A percentile compares a stretch with the other conserved stretches of the same genome.
Conservation (phyloP, 1,284 basidiomycete genomes). For the Thelephora terrestris region DNA sequence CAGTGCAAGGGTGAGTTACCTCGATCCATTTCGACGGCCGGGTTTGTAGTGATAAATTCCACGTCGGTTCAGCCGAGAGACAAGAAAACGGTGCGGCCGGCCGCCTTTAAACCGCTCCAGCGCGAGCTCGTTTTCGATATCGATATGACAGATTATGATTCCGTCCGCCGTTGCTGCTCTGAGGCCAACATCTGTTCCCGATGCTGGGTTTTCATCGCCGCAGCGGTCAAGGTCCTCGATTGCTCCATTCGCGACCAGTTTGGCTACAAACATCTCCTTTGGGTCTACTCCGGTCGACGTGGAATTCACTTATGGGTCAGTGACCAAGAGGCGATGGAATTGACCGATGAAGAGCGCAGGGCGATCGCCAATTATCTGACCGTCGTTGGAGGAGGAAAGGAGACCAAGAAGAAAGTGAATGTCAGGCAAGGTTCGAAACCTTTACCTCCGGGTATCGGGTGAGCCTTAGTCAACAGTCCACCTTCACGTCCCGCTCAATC, state of each 20-base stretch:
- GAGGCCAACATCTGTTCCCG: constrained; percentile 86
- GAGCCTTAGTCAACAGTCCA: constrained; percentile 21
- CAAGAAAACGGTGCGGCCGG: constrained; percentile 75
- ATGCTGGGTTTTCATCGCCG: constrained; percentile 94
- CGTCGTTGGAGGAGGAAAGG: constrained; percentile 77
- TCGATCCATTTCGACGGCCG: background rate
- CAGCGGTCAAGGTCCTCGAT: constrained; percentile 88
- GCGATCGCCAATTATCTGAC: constrained; percentile 84
- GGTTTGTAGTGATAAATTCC: constrained; percentile 3
- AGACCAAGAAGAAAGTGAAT: constrained; percentile 81
- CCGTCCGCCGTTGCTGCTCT: constrained; percentile 90
- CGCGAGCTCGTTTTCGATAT: constrained; percentile 99
- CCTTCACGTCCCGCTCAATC: background rate
- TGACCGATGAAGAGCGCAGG: constrained; percentile 88
- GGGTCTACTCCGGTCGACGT: constrained; percentile 98
- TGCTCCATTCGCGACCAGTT: constrained; percentile 75
- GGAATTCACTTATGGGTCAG: constrained; percentile 99
- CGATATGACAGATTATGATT: constrained; percentile 99
- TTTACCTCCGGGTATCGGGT: constrained; percentile 68
- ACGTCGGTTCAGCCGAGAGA: constrained; percentile 66
- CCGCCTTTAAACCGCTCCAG: constrained; percentile 67
- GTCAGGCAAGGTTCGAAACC: constrained; percentile 41
- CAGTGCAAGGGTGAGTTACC: constrained; percentile 62
- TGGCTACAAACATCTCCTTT: constrained; percentile 75
- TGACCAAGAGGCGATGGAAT: constrained; percentile 76